phyloP scores from a whole-genome alignment of 805 yeast species.

The Lachancea waltii region DNA sequence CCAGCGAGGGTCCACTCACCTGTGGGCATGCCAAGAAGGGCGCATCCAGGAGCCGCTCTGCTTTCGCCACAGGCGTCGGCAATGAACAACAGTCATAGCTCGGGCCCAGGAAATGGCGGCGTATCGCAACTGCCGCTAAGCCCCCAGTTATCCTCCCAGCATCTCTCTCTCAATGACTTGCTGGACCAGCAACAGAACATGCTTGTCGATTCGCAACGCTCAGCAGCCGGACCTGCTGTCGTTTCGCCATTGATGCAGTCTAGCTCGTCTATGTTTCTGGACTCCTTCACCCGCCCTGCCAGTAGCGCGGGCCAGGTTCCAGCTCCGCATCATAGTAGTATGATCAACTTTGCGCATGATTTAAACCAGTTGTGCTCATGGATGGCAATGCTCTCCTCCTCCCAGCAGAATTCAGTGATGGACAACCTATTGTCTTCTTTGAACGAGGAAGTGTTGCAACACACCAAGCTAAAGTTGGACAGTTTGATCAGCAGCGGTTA shows the following conservation, averaged over 20 bases:
- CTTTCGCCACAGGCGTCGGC: slow-evolving; percentile 31
- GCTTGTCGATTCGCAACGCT: slow-evolving; percentile 15
- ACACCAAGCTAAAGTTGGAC: slow-evolving; percentile 45
- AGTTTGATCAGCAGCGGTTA: slow-evolving; percentile 24
- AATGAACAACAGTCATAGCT: slow-evolving; percentile 16
- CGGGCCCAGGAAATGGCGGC: slow-evolving; percentile 7
- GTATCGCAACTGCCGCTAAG: slow-evolving; percentile 9
- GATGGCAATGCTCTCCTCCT: slow-evolving; percentile 45
- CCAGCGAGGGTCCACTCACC: slow-evolving; percentile 27
- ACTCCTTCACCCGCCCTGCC: slow-evolving; percentile 19
- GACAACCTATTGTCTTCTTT: slow-evolving; percentile 47
- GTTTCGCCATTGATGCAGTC: slow-evolving; percentile 23
- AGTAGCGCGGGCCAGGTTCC: slow-evolving; percentile 13
- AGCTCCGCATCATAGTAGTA: slow-evolving; percentile 13
- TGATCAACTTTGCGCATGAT: slow-evolving; percentile 42
- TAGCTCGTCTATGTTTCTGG: slow-evolving; percentile 18
- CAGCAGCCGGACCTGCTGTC: slow-evolving; percentile 28
- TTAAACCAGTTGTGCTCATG: slow-evolving; percentile 44
- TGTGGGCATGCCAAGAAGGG: slow-evolving; percentile 25
- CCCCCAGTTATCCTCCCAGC: slow-evolving; percentile 11
- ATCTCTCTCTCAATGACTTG: slow-evolving; percentile 19
- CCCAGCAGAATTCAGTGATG: slow-evolving; percentile 46
- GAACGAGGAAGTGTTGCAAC: slow-evolving; percentile 45
- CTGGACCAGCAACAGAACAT: slow-evolving; percentile 20
- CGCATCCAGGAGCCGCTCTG: slow-evolving; percentile 39